Evolutionary conservation across 2,329 filamentous ascomycete species (phyloP).

Genomic region (Fusarium sacchari): DNA sequence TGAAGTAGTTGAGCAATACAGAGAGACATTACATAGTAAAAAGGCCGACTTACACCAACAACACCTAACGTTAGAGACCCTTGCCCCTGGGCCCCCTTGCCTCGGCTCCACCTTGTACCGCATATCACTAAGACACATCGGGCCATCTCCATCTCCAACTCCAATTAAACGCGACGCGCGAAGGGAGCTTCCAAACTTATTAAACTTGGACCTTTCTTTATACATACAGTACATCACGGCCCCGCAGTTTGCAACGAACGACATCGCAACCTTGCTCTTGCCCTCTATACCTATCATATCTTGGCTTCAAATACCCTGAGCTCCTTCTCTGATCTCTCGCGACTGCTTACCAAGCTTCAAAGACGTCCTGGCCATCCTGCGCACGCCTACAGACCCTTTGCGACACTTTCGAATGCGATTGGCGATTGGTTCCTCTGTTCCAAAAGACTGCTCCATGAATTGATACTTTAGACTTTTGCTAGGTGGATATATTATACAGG

Average conservation of each 20-base stretch:
- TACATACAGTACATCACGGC: background rate
- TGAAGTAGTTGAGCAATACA: background rate
- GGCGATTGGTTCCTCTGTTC: background rate
- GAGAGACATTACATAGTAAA: background rate
- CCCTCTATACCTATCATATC: background rate
- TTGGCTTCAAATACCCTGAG: background rate
- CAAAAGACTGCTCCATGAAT: background rate
- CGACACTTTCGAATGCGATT: constrained; percentile 5
- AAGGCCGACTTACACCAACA: background rate
- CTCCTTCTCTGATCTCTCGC: background rate
- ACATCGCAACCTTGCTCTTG: background rate
- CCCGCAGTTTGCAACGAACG: constrained; percentile 11
- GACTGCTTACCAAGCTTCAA: background rate
- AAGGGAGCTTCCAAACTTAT: constrained; percentile 13
- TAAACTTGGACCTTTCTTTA: constrained; percentile 27
- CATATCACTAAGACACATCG: background rate
- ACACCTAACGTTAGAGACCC: background rate
- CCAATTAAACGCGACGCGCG: constrained; percentile 23
- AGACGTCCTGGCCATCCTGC: background rate
- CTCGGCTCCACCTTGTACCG: background rate
- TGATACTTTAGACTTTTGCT: background rate
- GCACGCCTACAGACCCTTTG: constrained; percentile 5
- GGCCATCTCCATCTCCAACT: background rate
- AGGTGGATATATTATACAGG: background rate
- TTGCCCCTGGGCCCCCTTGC: background rate